Evolutionary conservation across 441 rosid species (phyloP).

Genomic region (Gossypium davidsonii): DNA sequence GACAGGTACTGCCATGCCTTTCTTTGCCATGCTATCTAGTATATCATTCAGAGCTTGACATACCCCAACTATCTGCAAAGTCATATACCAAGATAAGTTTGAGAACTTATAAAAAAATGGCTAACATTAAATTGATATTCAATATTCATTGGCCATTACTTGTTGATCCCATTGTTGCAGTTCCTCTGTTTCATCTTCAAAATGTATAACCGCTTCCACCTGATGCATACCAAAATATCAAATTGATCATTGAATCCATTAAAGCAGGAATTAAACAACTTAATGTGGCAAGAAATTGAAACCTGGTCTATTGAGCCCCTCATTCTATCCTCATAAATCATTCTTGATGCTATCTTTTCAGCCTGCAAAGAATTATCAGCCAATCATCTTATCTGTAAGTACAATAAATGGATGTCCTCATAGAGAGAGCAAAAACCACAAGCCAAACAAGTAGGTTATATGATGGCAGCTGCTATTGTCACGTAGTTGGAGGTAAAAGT

Average conservation of each 20-base stretch:
- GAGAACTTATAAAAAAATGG: background rate
- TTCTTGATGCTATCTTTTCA: slow-evolving; percentile 97
- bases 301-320: slow-evolving; percentile 99
- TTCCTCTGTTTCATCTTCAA: slow-evolving; percentile 93
- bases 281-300: slow-evolving; percentile 10
- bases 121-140: background rate
- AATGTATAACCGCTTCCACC: slow-evolving; percentile 98
- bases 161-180: slow-evolving; percentile 99
- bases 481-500: background rate
- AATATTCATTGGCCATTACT: slow-evolving; percentile 32
- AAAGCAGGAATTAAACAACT: background rate
- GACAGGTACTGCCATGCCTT: slow-evolving; percentile 81
- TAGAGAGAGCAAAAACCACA: background rate
- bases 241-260: background rate
- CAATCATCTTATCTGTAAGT: background rate
- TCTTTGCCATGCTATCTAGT: slow-evolving; percentile 89
- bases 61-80: slow-evolving; percentile 75
- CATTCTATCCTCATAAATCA: slow-evolving; percentile 97
- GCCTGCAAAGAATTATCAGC: slow-evolving; percentile 44
- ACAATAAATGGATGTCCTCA: background rate
- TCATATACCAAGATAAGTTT: background rate
- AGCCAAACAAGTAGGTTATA: background rate
- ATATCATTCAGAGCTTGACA: slow-evolving; percentile 93
- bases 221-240: slow-evolving; percentile 16
- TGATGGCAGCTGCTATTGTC: slow-evolving; percentile 4